Conservation (phyloP, 805 yeast genomes). For the Cyberlindnera xylosilytica region DNA sequence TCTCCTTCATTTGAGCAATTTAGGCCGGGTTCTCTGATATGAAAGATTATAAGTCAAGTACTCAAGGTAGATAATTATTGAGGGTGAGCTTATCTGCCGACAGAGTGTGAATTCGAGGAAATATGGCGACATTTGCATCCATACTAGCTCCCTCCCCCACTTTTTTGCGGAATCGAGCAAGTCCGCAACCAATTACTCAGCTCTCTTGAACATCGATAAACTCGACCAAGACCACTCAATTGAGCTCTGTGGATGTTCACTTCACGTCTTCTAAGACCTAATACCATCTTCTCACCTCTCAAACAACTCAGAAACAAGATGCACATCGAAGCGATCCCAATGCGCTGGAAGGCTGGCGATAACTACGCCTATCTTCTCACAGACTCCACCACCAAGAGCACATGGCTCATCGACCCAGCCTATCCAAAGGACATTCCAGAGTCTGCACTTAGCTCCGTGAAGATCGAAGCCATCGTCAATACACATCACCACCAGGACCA, state of each 20-base stretch:
- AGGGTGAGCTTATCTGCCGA: no score
- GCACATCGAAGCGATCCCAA: constrained; percentile 81
- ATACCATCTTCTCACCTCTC: background rate
- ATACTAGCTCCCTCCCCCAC: background rate
- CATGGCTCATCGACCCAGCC: constrained; percentile 93
- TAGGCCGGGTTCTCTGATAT: no score
- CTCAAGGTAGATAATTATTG: no score
- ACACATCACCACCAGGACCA: constrained; percentile 98
- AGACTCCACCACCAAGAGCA: constrained; percentile 61
- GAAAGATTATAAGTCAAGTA: no score
- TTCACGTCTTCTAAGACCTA: background rate
- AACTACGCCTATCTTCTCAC: constrained; percentile 80
- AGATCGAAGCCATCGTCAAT: constrained; percentile 76
- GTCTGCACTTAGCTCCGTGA: constrained; percentile 37
- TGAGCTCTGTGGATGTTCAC: background rate
- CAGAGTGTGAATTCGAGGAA: no score
- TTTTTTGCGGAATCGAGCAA: no score
- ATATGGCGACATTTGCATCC: no score
- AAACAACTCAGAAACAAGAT: constrained; percentile 45
- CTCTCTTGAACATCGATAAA: no score
- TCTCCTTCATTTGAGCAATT: no score
- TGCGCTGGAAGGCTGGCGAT: constrained; percentile 95
- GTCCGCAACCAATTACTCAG: background rate
- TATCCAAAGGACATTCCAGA: constrained; percentile 66
- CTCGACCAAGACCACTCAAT: no score